Evolutionary conservation across 768 basidiomycete genomes (phyloP).

Genomic region (Leccinum pellstonianum): DNA sequence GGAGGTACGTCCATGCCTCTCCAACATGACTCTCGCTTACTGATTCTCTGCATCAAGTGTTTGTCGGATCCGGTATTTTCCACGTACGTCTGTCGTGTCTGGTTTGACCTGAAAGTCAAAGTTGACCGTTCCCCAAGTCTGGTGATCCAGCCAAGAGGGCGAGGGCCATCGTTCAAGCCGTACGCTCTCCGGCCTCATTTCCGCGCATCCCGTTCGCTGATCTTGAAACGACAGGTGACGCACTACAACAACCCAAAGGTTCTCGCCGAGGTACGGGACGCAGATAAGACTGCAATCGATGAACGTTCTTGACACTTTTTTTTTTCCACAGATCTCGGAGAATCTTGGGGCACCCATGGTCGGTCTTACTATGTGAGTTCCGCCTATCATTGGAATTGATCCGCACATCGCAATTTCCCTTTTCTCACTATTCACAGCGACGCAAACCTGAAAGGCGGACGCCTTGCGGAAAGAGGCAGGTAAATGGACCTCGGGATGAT

Average conservation of each 20-base stretch:
- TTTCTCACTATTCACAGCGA: constrained; percentile 42
- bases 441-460: constrained; percentile 67
- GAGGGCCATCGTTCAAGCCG: constrained; percentile 94
- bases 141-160: constrained; percentile 93
- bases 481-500: constrained; percentile 31
- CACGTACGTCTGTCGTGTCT: constrained; percentile 52
- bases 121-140: constrained; percentile 48
- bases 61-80: constrained; percentile 98
- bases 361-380: constrained; percentile 78
- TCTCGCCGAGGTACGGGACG: constrained; percentile 69
- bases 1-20: constrained; percentile 60
- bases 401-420: background rate
- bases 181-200: constrained; percentile 34
- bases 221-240: constrained; percentile 56
- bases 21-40: background rate
- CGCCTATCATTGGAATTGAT: background rate
- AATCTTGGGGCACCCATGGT: constrained; percentile 92
- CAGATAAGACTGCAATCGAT: background rate
- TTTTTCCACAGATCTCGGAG: constrained; percentile 59
- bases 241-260: constrained; percentile 95
- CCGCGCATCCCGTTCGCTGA: constrained; percentile 3
- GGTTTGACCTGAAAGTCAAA: constrained; percentile 2
- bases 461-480: constrained; percentile 66
- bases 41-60: constrained; percentile 53
- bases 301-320: background rate